Evolutionary conservation across 306 rosid genomes (phyloP), one percentile per base, ranked within the genome.

Genomic region (Lathyrus aphaca): DNA sequence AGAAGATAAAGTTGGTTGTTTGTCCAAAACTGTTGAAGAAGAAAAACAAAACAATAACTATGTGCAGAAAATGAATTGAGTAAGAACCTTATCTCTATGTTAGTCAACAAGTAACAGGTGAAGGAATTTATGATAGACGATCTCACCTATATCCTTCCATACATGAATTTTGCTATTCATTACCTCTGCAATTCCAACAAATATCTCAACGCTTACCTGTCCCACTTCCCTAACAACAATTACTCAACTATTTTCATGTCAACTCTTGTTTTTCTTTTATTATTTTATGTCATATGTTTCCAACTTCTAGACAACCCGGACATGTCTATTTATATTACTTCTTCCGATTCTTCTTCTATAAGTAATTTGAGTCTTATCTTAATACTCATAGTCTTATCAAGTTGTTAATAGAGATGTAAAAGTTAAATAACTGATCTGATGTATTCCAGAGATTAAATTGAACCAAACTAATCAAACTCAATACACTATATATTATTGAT

Each of bases 121-220:
- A 42, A 40, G 4, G 46, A 42, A 13, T 42, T 42, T 10, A 42
- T 11, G 46, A 42, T 10, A 11, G 6, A 11, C 15, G n/a, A n/a
- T 35, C 39, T 35, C 10, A 4, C 14, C 12, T 1, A 10, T 40
- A 11, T 12, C n/a, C 1, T 1, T 11, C 46, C 4, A 42, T 46
- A 14, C 60, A 54, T 54, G 55, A 43, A 58, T 29, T 40, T 40
- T 43, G 69, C 10, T 18, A 78, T 72, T 78, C 5, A 78, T 49
- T 78, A 59, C 67, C 10, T 54, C 66, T 40, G 39, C 61, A 59
- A 1, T 35, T 35, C 18, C 71, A 73, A 46, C 75, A 61, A 73
- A 73, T 73, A 23, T 3, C 8, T 32, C 78, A 73, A 72, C 82
- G 8, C 64, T 74, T 66, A 73, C 71, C 82, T 35, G 66, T 42